Conservation (phyloP, 164 flowering plant genomes). For the Vitis labrusca region DNA sequence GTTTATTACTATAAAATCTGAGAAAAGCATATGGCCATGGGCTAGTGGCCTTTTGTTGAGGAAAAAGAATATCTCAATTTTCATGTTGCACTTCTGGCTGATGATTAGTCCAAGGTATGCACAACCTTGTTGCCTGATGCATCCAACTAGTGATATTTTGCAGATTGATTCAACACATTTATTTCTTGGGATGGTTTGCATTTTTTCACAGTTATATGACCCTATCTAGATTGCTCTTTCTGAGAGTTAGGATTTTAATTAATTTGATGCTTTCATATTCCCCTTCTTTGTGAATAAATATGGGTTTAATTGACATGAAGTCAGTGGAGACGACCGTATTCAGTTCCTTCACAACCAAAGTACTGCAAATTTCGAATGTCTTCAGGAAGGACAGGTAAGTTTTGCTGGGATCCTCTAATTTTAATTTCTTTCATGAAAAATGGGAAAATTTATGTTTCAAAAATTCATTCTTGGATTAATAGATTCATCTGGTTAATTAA, state of each 20-base stretch:
- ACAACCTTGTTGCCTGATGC: too few relatives aligned
- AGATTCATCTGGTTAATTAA: conserved; percentile 2
- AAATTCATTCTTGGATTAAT: conserved; percentile 6
- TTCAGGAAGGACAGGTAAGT: conserved; percentile 74
- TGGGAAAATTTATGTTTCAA: not conserved
- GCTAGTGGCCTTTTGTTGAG: too few relatives aligned
- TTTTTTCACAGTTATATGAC: not conserved
- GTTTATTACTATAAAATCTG: too few relatives aligned
- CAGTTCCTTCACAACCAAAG: conserved; percentile 92
- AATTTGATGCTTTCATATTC: conserved; percentile 6
- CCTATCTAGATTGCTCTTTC: not conserved
- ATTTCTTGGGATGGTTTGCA: too few relatives aligned
- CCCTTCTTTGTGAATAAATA: not conserved
- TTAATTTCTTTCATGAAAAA: not conserved
- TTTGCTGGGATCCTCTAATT: not conserved
- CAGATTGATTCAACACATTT: too few relatives aligned
- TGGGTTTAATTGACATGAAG: conserved; percentile 32
- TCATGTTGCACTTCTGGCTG: too few relatives aligned
- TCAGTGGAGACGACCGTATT: conserved; percentile 80
- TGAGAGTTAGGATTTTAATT: not conserved
- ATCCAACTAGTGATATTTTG: too few relatives aligned
- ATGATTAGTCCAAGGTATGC: too few relatives aligned
- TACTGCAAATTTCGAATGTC: conserved; percentile 82
- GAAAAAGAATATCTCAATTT: too few relatives aligned
- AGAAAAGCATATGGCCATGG: too few relatives aligned